Evolutionary conservation across 495 filamentous ascomycete genomes (phyloP).

Genomic region (Penicillium tannophilum): DNA sequence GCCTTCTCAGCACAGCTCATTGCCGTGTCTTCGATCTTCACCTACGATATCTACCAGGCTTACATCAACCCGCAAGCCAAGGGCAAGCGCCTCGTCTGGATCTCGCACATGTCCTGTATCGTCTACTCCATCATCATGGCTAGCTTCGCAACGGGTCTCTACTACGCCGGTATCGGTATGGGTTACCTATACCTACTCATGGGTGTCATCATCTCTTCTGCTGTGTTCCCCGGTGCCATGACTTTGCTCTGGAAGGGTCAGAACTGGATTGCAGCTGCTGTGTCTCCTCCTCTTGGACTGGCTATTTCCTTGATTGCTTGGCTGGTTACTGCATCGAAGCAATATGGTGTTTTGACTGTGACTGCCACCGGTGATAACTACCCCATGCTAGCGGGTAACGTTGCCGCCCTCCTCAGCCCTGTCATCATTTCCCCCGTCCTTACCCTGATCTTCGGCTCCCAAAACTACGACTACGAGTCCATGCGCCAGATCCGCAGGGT

Average conservation of each 20-base stretch:
- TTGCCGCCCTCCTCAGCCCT: conserved; percentile 78
- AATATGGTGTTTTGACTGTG: conserved; percentile 74
- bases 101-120: conserved; percentile 77
- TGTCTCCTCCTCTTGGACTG: conserved; percentile 78
- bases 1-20: conserved; percentile 90
- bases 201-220: conserved; percentile 87
- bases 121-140: conserved; percentile 83
- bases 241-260: conserved; percentile 82
- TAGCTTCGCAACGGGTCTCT: conserved; percentile 78
- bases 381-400: conserved; percentile 88
- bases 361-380: conserved; percentile 77
- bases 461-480: conserved; percentile 87
- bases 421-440: conserved; percentile 77
- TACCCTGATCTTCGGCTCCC: conserved; percentile 70
- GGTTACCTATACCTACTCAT: conserved; percentile 84
- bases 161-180: conserved; percentile 69
- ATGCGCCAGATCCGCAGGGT: conserved; percentile 84
- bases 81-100: conserved; percentile 81
- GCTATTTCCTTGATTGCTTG: conserved; percentile 78
- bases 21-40: conserved; percentile 89
- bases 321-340: conserved; percentile 83
- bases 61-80: conserved; percentile 59
- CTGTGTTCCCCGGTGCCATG: conserved; percentile 81
- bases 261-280: conserved; percentile 74
- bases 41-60: conserved; percentile 85